Percentiles rank a stretch among this genome's conserved stretches.
These are phyloP conservation scores for Cryptococcus amylolentus DNA, from an alignment of 1,284 basidiomycete genomes.

Conservation along the genomic window DNA sequence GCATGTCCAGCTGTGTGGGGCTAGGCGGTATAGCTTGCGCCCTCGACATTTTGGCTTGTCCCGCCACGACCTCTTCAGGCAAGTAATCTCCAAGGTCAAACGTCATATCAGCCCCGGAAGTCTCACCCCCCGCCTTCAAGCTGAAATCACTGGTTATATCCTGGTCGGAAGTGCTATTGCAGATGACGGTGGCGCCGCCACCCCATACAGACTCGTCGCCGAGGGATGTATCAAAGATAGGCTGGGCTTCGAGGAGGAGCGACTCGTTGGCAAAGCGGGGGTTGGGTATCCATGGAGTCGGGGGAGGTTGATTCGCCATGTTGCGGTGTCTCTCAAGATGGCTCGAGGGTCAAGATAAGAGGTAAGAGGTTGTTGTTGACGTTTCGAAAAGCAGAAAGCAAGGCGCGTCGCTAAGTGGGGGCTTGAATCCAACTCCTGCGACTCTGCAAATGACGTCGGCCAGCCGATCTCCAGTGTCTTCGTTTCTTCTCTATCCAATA, in stretches of 20 bases:
- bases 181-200: not conserved
- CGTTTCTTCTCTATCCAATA: no score
- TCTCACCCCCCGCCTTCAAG: not conserved
- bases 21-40: no score
- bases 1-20: no score
- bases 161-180: not conserved
- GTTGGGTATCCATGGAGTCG: conserved; percentile 14
- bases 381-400: no score
- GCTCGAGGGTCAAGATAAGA: no score
- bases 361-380: no score
- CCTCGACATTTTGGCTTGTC: no score
- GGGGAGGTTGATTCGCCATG: conserved; percentile 5
- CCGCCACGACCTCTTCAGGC: conserved; percentile 4
- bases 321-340: not conserved
- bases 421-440: no score
- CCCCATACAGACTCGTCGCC: conserved; percentile 10
- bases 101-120: not conserved
- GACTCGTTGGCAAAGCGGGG: conserved; percentile 15
- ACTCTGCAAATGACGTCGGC: no score
- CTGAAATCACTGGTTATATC: not conserved
- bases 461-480: no score
- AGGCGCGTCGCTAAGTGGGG: no score
- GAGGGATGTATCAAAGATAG: conserved; percentile 16
- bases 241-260: conserved; percentile 9
- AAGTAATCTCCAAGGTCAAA: conserved; percentile 16